phyloP scores from a whole-genome alignment of 2,329 filamentous ascomycete genomes.

The Emergomyces orientalis region DNA sequence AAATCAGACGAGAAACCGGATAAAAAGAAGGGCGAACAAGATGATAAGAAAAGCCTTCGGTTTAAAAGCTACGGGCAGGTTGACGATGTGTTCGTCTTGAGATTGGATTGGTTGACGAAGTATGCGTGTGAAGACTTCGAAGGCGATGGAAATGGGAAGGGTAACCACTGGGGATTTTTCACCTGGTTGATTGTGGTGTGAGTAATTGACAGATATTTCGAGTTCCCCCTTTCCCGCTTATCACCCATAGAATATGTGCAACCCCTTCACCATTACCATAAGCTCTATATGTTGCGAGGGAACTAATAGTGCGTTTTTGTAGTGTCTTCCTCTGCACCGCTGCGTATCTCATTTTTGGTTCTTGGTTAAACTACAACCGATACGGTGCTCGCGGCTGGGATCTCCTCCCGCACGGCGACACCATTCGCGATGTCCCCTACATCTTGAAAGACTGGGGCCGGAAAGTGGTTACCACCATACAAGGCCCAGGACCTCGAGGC shows the following conservation, averaged over 20 bases:
- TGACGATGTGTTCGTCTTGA: slow-evolving; percentile 55
- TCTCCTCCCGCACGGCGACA: slow-evolving; percentile 82
- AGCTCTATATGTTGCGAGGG: neutral
- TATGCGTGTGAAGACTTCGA: slow-evolving; percentile 64
- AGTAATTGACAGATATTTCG: slow-evolving; percentile 28
- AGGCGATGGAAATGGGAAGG: slow-evolving; percentile 37
- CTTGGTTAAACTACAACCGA: slow-evolving; percentile 97
- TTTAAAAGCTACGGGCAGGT: slow-evolving; percentile 64
- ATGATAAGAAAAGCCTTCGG: slow-evolving; percentile 51
- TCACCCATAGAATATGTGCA: neutral
- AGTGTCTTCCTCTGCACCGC: slow-evolving; percentile 79
- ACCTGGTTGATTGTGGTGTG: slow-evolving; percentile 95
- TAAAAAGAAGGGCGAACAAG: slow-evolving; percentile 28
- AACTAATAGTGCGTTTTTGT: slow-evolving; percentile 19
- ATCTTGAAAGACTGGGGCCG: slow-evolving; percentile 80
- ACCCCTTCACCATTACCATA: neutral
- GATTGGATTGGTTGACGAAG: slow-evolving; percentile 77
- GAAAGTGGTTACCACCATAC: slow-evolving; percentile 70
- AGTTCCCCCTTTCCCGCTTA: neutral
- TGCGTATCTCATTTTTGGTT: slow-evolving; percentile 91
- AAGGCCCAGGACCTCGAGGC: slow-evolving; percentile 72
- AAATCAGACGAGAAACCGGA: slow-evolving; percentile 15
- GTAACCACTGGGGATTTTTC: slow-evolving; percentile 80
- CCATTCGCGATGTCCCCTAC: slow-evolving; percentile 85
- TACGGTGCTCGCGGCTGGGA: slow-evolving; percentile 95